These are phyloP conservation scores for Stipa capillata DNA, from an alignment of 176 grass and related monocot genomes.

Conservation along the genomic window DNA sequence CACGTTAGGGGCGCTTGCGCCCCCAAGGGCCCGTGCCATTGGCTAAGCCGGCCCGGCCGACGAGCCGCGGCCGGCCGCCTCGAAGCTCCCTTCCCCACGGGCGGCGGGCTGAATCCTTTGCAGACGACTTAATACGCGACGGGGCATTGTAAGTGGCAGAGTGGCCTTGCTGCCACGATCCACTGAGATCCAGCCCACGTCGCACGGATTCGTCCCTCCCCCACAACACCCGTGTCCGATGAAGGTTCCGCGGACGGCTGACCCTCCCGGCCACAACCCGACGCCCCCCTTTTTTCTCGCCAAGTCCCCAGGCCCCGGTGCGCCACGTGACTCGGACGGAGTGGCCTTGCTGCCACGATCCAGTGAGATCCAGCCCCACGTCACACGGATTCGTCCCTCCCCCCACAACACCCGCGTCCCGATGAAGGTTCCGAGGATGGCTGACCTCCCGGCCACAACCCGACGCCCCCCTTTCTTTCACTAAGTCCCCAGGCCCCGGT, in stretches of 20 bases:
- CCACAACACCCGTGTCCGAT: too few relatives aligned
- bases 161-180: slow-evolving; percentile 65
- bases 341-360: slow-evolving; percentile 70
- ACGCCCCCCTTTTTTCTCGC: too few relatives aligned
- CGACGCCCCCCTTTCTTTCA: too few relatives aligned
- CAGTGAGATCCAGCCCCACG: slow-evolving; percentile 36
- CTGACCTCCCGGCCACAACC: too few relatives aligned
- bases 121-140: slow-evolving; percentile 64
- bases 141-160: slow-evolving; percentile 60
- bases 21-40: neutral
- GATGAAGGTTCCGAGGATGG: too few relatives aligned
- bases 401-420: too few relatives aligned
- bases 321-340: too few relatives aligned
- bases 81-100: slow-evolving; percentile 25
- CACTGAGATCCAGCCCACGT: slow-evolving; percentile 40
- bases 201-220: slow-evolving; percentile 21
- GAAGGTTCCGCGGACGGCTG: too few relatives aligned
- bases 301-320: too few relatives aligned
- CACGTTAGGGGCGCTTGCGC: neutral
- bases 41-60: neutral
- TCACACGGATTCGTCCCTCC: slow-evolving; percentile 49
- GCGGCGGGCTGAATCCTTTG: slow-evolving; percentile 56
- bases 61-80: neutral
- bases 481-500: too few relatives aligned
- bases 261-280: too few relatives aligned